These are phyloP conservation scores for Cyclotella baltica DNA, from an alignment of 108 stramenopile species.

Conservation along the genomic window DNA sequence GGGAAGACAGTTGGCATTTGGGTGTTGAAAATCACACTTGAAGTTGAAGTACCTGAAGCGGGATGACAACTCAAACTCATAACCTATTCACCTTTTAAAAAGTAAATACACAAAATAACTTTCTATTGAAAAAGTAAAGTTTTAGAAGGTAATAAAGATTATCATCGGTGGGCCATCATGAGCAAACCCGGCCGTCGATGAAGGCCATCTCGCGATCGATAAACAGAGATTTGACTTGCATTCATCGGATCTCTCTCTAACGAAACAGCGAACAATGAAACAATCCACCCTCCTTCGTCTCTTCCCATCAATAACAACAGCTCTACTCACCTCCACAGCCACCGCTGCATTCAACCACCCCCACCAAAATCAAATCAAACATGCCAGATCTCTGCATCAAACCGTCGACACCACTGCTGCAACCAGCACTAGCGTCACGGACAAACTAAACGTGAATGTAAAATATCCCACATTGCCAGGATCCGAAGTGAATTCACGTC, in stretches of 20 bases:
- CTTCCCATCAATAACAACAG: constrained; percentile 2
- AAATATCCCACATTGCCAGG: constrained; percentile 88
- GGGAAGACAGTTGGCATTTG: too few species aligned
- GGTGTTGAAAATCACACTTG: too few species aligned
- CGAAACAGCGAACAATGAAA: too few species aligned
- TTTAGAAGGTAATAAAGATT: too few species aligned
- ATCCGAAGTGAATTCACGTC: constrained; percentile 74
- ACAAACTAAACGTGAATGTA: constrained; percentile 36
- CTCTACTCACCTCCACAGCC: neutral
- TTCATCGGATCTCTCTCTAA: neutral
- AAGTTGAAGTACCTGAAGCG: too few species aligned
- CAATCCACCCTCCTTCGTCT: too few species aligned
- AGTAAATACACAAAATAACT: neutral
- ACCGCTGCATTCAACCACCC: neutral
- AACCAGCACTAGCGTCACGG: neutral
- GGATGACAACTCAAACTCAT: neutral
- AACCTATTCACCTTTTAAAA: neutral
- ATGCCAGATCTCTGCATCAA: neutral
- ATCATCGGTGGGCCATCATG: too few species aligned
- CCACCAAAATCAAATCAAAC: neutral
- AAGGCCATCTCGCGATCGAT: too few species aligned
- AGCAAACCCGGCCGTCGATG: too few species aligned
- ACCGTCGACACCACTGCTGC: neutral
- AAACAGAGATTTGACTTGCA: too few species aligned
- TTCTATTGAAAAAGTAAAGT: neutral